Evolutionary conservation across 2,329 filamentous ascomycete species (phyloP).

Genomic region (Drechslerella dactyloides): DNA sequence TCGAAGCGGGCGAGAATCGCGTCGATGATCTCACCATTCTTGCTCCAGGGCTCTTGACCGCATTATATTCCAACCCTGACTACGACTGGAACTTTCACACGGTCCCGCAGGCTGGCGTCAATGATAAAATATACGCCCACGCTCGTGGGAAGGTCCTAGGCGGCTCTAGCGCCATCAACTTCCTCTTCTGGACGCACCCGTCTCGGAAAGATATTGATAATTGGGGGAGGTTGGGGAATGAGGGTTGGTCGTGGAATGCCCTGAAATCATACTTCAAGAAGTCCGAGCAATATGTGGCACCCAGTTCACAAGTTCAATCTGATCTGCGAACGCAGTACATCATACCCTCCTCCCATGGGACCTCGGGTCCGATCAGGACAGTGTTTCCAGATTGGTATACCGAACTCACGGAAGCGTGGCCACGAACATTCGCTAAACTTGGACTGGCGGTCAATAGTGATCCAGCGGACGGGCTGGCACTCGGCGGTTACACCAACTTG

Average conservation of each 20-base stretch:
- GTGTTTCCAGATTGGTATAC: slow-evolving; percentile 43
- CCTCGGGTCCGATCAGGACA: slow-evolving; percentile 56
- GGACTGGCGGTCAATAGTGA: slow-evolving; percentile 47
- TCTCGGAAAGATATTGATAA: slow-evolving; percentile 47
- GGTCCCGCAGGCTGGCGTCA: slow-evolving; percentile 57
- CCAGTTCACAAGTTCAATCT: slow-evolving; percentile 54
- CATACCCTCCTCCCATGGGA: slow-evolving; percentile 57
- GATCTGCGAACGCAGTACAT: slow-evolving; percentile 52
- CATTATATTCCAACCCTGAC: slow-evolving; percentile 26
- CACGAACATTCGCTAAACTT: slow-evolving; percentile 39
- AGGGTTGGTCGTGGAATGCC: slow-evolving; percentile 38
- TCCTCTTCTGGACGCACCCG: slow-evolving; percentile 54
- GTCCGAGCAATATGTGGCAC: slow-evolving; percentile 59
- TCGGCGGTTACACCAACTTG: slow-evolving; percentile 54
- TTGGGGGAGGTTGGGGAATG: slow-evolving; percentile 32
- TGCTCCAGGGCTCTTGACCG: slow-evolving; percentile 31
- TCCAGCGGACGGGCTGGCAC: slow-evolving; percentile 52
- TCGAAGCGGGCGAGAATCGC: slow-evolving; percentile 35
- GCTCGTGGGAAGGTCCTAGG: slow-evolving; percentile 63
- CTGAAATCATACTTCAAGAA: slow-evolving; percentile 63
- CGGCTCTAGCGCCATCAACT: slow-evolving; percentile 62
- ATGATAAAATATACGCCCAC: slow-evolving; percentile 59
- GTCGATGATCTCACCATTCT: slow-evolving; percentile 30
- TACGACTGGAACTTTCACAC: slow-evolving; percentile 62
- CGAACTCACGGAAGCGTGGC: slow-evolving; percentile 37